Percentiles rank a stretch among this genome's conserved stretches.
Conservation (phyloP, 179 eudicot genomes). For the Corrigiola litoralis region DNA sequence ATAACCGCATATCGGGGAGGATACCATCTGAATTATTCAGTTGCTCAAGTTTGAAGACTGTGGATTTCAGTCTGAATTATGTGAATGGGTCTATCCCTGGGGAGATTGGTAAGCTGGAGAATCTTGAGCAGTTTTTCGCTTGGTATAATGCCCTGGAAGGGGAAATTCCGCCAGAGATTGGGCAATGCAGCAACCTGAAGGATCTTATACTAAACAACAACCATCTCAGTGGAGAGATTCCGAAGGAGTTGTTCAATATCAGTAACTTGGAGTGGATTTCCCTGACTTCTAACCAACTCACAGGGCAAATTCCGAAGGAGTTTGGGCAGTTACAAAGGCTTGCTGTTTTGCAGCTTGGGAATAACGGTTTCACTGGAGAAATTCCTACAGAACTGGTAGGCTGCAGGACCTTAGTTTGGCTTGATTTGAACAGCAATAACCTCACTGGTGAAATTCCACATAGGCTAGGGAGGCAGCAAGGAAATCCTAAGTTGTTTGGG, state of each 20-base stretch:
- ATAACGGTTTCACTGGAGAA: slow-evolving; percentile 64
- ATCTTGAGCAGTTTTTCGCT: slow-evolving; percentile 78
- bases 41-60: slow-evolving; percentile 53
- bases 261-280: slow-evolving; percentile 88
- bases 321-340: slow-evolving; percentile 64
- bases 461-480: slow-evolving; percentile 74
- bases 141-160: slow-evolving; percentile 96
- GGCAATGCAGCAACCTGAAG: slow-evolving; percentile 71
- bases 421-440: slow-evolving; percentile 78
- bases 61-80: slow-evolving; percentile 86
- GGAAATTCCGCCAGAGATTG: slow-evolving; percentile 62
- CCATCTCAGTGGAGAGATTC: slow-evolving; percentile 60
- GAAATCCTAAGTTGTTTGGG: slow-evolving; percentile 61
- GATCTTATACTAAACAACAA: slow-evolving; percentile 86
- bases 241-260: slow-evolving; percentile 55
- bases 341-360: slow-evolving; percentile 81
- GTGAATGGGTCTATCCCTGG: slow-evolving; percentile 75
- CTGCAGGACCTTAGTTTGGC: slow-evolving; percentile 88
- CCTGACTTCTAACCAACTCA: slow-evolving; percentile 64
- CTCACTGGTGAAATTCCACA: slow-evolving; percentile 85
- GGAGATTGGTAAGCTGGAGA: slow-evolving; percentile 60
- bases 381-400: slow-evolving; percentile 60
- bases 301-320: slow-evolving; percentile 63
- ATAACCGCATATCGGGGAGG: slow-evolving; percentile 58
- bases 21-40: slow-evolving; percentile 63